phyloP scores from a whole-genome alignment of 768 basidiomycete genomes.

The Mycena polygramma region DNA sequence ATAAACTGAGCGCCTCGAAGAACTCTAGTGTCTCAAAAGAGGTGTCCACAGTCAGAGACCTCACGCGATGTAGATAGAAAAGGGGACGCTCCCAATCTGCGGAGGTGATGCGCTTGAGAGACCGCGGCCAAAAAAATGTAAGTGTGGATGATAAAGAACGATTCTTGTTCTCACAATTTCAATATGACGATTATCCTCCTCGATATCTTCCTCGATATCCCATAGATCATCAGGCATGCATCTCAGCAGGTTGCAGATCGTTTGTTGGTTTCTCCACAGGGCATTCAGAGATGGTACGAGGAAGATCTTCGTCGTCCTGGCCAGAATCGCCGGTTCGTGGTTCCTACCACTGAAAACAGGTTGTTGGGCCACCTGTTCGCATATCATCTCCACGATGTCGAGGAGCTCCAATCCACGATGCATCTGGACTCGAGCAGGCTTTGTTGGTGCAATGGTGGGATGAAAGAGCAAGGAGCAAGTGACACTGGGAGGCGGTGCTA shows the following conservation, averaged over 20 bases:
- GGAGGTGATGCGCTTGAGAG: neutral
- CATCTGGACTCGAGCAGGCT: neutral
- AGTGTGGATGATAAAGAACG: neutral
- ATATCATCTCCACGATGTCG: neutral
- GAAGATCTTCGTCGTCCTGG: neutral
- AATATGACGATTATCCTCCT: too few species aligned
- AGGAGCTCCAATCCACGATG: neutral
- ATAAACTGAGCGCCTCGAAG: constrained; percentile 6
- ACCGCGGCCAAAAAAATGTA: neutral
- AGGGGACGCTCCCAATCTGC: constrained; percentile 13
- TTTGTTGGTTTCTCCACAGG: constrained; percentile 13
- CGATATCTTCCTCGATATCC: neutral
- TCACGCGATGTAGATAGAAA: constrained; percentile 8
- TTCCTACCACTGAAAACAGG: neutral
- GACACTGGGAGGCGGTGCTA: too few species aligned
- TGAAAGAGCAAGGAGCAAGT: too few species aligned
- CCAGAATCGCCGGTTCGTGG: neutral
- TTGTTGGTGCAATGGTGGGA: too few species aligned
- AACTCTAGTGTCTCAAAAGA: neutral
- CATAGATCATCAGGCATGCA: constrained; percentile 19
- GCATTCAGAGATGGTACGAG: constrained; percentile 11
- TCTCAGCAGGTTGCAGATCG: constrained; percentile 14
- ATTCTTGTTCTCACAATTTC: constrained; percentile 1
- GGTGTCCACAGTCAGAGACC: neutral
- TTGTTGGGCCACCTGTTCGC: neutral